Evolutionary conservation across 345 rosid genomes (phyloP), one percentile per base, ranked within the genome.

Genomic region (Abelmoschus esculentus): DNA sequence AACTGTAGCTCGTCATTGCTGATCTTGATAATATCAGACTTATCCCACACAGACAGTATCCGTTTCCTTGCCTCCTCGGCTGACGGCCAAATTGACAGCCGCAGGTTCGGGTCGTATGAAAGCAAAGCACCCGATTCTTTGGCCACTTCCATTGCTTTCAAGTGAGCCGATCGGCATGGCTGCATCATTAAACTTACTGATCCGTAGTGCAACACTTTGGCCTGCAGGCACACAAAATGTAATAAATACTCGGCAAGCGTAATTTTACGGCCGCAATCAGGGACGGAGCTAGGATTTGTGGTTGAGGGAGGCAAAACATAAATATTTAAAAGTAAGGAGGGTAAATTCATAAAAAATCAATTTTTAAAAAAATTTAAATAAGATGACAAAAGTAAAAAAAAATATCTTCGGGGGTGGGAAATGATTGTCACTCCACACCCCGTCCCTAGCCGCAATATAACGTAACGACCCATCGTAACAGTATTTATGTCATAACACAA

Each of bases 141-240:
- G 15, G 99, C 38, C 38, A 34, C 38, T 34, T 34, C 38, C 38
- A 34, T 34, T n/a, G n/a, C n/a, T n/a, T n/a, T n/a, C n/a, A n/a
- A n/a, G n/a, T n/a, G n/a, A n/a, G n/a, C n/a, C n/a, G 38, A 34
- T 34, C 38, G 5, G 38, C 99, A 95, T 70, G 97, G 99, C 87
- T 95, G 96, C 77, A 90, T 96, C 1, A 91, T 95, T 84, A 95
- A 82, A 60, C 99, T 95, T 70, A 95, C 91, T 0, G 99, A 95
- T 77, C 97, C 99, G 60, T 89, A 95, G 76, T 95, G 99, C 74
- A 95, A 95, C 36, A 89, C 87, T 57, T 83, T 95, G 28, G 93
- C 91, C 99, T 95, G 70, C 49, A 49, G 31, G 6, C 4, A 32
- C 36, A 32, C 38, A 34, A 34, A 34, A 34, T 9, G 32, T 60